Evolutionary conservation across 2,329 filamentous ascomycete species (phyloP), one percentile per base, ranked within the genome.

Genomic region (Trichoderma atroviride): DNA sequence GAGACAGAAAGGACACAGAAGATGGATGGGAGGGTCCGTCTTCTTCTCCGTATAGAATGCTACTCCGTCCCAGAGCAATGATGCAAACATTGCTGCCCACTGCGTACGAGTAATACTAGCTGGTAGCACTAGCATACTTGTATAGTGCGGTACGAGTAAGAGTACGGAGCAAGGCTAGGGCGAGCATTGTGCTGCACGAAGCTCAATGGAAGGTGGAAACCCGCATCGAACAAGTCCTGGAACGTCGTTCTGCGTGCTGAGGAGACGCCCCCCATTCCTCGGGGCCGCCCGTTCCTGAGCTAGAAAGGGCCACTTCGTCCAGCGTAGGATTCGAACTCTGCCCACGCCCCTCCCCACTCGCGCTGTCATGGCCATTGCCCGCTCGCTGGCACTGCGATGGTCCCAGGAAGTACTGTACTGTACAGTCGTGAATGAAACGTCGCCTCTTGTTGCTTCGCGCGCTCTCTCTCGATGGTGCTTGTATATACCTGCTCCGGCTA

Each of bases 241-340:
- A 66, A 58, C 40, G 63, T 43, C 63, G 63, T 66, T 66, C 63
- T 58, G 33, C 63, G 53, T 66, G 58, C 63, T 58, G 33, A 53
- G 24, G 22, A 27, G 63, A 66, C 61, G n/a, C 61, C 50, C 60
- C 40, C 63, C 62, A 35, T 57, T 50, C 22, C 29, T 47, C 63
- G 37, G 61, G 53, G 63, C 27, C 50, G 60, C 63, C 63, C 53
- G 63, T 66, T 66, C 63, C 63, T 66, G 63, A 66, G 63, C 63
- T 66, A 66, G 63, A 33, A 64, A 58, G 53, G 29, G 53, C 37
- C 52, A 37, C 52, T 57, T 57, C 27, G 62, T 27, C 43, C 52
- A 55, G 35, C 43, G 63, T 19, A 57, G 53, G 27, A 56, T 63
- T 69, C 67, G 22, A 57, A n/a, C 56, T 29, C 68, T 50, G 53